Evolutionary conservation across 352 stramenopile genomes (phyloP), one percentile per base, ranked within the genome.

Genomic region (Phytophthora cryptogea): DNA sequence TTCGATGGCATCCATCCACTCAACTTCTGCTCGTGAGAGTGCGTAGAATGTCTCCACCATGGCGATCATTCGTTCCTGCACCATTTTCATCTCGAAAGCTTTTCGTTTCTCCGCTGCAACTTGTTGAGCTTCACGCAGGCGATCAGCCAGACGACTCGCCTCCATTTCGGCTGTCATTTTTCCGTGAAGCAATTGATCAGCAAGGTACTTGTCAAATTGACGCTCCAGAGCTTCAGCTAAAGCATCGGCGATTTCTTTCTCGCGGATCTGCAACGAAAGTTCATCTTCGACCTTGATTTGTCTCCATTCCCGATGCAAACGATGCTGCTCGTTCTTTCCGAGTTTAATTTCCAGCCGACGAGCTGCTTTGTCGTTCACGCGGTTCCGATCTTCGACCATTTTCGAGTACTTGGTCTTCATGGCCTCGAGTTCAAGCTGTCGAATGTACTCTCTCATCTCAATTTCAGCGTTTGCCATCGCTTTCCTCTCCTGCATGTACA

Each of bases 351-450:
- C 82, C 2, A 90, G 63, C 2, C 84, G 78, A 4, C 84, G 81
- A 3, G 80, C 80, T 0, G 74, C 78, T 44, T 87, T 89, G 35
- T 90, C 80, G 28, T 82, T 90, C 7, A 75, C 42, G n/a, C 71
- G 68, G 33, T 78, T 83, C 0, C 75, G 63, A 26, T 92, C 82
- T 8, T 86, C 78, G 3, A 86, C 42, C 70, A 90, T 82, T 39
- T 84, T 76, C 3, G 83, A 70, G 43, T 90, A 93, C 41, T 91
- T 90, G 0, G 78, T 76, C 39, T 92, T 88, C 78, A 90, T 89
- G 0, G 70, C 68, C 46, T 93, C 80, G 0, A 90, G 28, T 47
- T 89, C 78, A 5, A 90, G 50, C 54, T 80, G 75, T 0, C 84
- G 74, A 14, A 88, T 28, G 44, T 90, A 87, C 16, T 92, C 81